Conservation (phyloP, 352 stramenopile genomes). For the Paralagenidium karlingii region DNA sequence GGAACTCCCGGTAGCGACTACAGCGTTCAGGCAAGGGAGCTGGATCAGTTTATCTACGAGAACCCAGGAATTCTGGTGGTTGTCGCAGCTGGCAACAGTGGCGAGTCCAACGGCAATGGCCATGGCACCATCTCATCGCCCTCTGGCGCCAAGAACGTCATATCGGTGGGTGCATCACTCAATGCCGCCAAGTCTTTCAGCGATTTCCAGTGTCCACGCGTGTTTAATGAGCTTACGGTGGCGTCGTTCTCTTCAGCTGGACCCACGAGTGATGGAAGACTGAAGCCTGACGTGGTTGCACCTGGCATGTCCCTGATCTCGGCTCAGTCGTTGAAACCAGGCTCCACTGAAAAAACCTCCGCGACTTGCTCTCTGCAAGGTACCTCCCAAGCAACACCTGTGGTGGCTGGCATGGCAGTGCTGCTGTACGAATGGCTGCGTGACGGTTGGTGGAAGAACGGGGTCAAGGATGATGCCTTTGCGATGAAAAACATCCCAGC, state of each 20-base stretch:
- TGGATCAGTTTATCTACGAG: conserved; percentile 72
- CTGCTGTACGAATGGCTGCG: conserved; percentile 66
- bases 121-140: conserved; percentile 69
- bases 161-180: conserved; percentile 68
- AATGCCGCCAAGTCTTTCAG: conserved; percentile 40
- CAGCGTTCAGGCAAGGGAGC: conserved; percentile 53
- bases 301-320: conserved; percentile 74
- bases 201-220: conserved; percentile 24
- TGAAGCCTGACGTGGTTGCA: conserved; percentile 83
- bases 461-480: conserved; percentile 30
- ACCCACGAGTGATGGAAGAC: conserved; percentile 61
- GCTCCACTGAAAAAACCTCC: conserved; percentile 32
- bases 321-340: conserved; percentile 42
- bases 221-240: conserved; percentile 66
- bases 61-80: conserved; percentile 80
- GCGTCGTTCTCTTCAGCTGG: conserved; percentile 76
- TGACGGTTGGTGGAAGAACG: conserved; percentile 67
- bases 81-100: conserved; percentile 83
- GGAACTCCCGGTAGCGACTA: conserved; percentile 66
- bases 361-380: conserved; percentile 61
- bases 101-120: conserved; percentile 29
- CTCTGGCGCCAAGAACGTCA: conserved; percentile 74
- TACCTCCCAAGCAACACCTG: conserved; percentile 63
- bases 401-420: conserved; percentile 60
- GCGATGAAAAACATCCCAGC: conserved; percentile 51